These are phyloP conservation scores for Phytophthora pistaciae DNA, from an alignment of 352 stramenopile species.

Conservation along the genomic window DNA sequence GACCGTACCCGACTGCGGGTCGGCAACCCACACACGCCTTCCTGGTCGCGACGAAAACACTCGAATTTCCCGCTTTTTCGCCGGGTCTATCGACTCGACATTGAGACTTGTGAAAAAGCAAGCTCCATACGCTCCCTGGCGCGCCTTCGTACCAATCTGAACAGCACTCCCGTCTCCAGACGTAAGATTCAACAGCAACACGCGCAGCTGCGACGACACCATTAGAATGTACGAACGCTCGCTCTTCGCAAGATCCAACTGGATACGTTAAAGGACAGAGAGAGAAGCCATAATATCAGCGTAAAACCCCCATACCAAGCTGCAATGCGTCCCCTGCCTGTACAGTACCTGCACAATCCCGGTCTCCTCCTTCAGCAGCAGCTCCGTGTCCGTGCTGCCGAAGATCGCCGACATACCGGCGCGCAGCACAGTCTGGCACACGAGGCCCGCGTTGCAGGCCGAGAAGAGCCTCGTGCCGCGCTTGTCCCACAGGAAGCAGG, in stretches of 20 bases:
- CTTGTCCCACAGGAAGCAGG: conserved; percentile 85
- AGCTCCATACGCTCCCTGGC: conserved; percentile 83
- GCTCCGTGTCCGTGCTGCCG: conserved; percentile 81
- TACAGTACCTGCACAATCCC: conserved; percentile 76
- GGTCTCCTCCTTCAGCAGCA: conserved; percentile 88
- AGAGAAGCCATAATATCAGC: conserved; percentile 10
- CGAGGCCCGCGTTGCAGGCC: conserved; percentile 79
- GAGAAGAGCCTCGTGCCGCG: conserved; percentile 79
- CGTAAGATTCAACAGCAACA: conserved; percentile 82
- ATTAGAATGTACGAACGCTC: conserved; percentile 71
- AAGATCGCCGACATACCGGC: conserved; percentile 88
- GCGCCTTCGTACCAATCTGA: conserved; percentile 84
- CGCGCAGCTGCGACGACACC: conserved; percentile 85
- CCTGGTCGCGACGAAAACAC: conserved; percentile 87
- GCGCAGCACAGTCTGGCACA: conserved; percentile 81
- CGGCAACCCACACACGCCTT: conserved; percentile 83
- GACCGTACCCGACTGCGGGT: conserved; percentile 78
- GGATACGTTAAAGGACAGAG: conserved; percentile 1
- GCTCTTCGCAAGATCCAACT: conserved; percentile 77
- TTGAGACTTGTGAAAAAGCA: conserved; percentile 83
- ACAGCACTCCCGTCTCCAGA: conserved; percentile 75
- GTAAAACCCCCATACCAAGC: background rate
- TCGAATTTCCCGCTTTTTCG: conserved; percentile 68
- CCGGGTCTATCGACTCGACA: conserved; percentile 63
- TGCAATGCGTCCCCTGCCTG: background rate